Evolutionary conservation across 441 rosid genomes (phyloP), one percentile per base, ranked within the genome.

Genomic region (Populus hybrid): DNA sequence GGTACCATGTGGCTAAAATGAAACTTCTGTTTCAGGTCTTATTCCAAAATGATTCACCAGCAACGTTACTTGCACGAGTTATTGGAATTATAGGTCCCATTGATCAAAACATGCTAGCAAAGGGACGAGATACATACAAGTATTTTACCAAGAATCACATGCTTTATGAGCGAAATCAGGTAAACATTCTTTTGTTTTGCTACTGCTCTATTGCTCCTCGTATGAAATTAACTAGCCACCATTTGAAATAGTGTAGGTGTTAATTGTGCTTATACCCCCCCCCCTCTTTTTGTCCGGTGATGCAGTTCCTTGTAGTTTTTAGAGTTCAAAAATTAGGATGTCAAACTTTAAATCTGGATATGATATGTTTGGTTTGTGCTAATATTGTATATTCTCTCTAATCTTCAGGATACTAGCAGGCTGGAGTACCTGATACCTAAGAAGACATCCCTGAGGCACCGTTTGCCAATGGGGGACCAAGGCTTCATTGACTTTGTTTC

Each of bases 131-230:
- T 80, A 92, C 98, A 16, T 88, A 89, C 90, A 95, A 95, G 82
- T 92, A 93, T 82, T 93, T 95, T 80, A 85, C 94, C 21, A 95
- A 95, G 85, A 95, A 86, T 86, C 94, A 91, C 79, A 91, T 95
- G 94, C 90, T 94, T 76, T 95, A 91, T 81, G 99, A 95, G 81
- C 87, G 97, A 75, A 95, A 94, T 84, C 99, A 94, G 97, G 99
- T 95, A 75, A 46, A n/a, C 40, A 26, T 70, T 1, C 16, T 34
- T 69, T 32, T 67, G 5, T 6, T 69, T 64, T 46, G 69, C 12
- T 10, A 32, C 21, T 68, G 4, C 50, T 75, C 32, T 30, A 30
- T 30, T 30, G 32, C 32, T 30, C 32, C 32, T 30, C 23, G n/a
- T 26, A 23, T 57, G 23, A 30, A 32, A 10, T 35, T 69, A 30